Evolutionary conservation across 148 eudicot genomes (phyloP).

Genomic region (Suaeda aralocaspica): DNA sequence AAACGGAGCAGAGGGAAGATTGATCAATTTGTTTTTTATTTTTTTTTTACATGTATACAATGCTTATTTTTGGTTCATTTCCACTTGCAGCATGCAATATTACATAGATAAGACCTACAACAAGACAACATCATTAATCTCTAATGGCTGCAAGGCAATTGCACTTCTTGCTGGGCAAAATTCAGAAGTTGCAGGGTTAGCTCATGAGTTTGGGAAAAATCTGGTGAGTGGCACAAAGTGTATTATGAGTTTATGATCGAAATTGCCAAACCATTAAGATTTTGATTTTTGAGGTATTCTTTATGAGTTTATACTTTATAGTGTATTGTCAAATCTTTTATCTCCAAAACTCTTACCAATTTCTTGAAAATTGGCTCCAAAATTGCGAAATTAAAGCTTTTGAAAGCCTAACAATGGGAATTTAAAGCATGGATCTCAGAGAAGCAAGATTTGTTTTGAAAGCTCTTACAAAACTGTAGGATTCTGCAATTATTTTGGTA

Average conservation of each 20-base stretch:
- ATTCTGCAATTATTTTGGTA: too few relatives aligned
- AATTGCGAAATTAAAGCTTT: too few relatives aligned
- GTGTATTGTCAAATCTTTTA: too few relatives aligned
- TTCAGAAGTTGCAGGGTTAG: constrained; percentile 72
- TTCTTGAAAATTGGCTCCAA: too few relatives aligned
- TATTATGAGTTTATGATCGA: not conserved
- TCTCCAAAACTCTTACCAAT: too few relatives aligned
- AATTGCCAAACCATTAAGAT: not conserved
- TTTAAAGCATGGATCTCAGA: too few relatives aligned
- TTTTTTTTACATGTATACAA: not conserved
- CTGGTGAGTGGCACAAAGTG: constrained; percentile 44
- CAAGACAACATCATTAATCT: constrained; percentile 89
- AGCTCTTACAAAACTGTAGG: too few relatives aligned
- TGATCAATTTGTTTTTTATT: not conserved
- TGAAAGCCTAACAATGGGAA: too few relatives aligned
- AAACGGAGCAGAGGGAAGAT: not conserved
- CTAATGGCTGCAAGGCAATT: constrained; percentile 94
- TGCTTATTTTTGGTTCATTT: constrained; percentile 4
- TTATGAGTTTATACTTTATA: too few relatives aligned
- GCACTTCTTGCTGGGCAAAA: constrained; percentile 94
- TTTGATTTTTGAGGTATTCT: too few relatives aligned
- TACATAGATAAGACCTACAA: constrained; percentile 88
- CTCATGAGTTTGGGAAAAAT: constrained; percentile 88
- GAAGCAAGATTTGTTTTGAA: too few relatives aligned
- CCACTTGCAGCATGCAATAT: constrained; percentile 70